These are phyloP conservation scores for Sarocladiaceae sp. DNA, from an alignment of 2,329 filamentous ascomycete species.

Conservation along the genomic window DNA sequence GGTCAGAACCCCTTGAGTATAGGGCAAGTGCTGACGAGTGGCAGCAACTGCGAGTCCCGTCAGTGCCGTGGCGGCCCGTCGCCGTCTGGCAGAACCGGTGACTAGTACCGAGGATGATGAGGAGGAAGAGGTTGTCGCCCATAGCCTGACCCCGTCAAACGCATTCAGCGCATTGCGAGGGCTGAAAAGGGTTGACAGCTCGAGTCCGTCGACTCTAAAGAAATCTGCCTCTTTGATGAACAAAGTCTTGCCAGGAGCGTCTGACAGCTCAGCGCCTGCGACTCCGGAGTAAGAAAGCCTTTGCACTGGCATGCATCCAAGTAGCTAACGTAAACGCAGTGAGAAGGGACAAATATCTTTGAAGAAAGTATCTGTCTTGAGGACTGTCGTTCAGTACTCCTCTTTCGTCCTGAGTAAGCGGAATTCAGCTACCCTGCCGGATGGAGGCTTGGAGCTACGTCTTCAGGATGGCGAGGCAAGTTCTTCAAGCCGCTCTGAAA, in stretches of 20 bases:
- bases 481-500: background rate
- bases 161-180: constrained; percentile 13
- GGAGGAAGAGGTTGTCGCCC: constrained; percentile 7
- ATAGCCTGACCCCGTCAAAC: constrained; percentile 11
- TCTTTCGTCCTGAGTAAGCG: constrained; percentile 42
- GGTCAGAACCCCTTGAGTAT: no score
- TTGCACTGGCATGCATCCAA: background rate
- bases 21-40: constrained; percentile 30
- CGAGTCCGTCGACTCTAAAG: background rate
- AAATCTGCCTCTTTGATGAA: background rate
- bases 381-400: constrained; percentile 30
- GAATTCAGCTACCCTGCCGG: constrained; percentile 35
- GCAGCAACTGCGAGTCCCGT: constrained; percentile 27
- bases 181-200: constrained; percentile 11
- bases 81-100: constrained; percentile 20
- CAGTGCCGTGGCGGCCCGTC: constrained; percentile 32
- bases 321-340: background rate
- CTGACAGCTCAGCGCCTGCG: no score
- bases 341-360: background rate
- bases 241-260: background rate
- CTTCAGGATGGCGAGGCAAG: constrained; percentile 47
- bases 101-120: background rate
- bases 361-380: background rate
- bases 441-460: constrained; percentile 37
- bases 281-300: background rate